Conservation (phyloP, 2,329 filamentous ascomycete species). For the Lasiodiplodia gonubiensis region DNA sequence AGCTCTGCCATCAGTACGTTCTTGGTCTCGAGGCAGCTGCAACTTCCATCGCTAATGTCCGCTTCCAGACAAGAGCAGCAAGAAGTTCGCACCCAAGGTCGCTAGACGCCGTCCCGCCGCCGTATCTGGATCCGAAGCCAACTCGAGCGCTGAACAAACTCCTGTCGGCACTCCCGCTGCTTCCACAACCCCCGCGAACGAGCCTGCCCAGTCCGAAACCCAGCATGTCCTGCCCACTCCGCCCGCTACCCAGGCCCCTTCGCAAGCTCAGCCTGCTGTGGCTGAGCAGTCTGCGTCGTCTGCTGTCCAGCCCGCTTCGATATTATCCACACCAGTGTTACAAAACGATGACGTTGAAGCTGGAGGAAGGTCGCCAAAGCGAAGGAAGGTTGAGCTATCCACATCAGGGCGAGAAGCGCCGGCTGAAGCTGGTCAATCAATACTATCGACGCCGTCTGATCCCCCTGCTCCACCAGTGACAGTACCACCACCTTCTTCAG, state of each 20-base stretch:
- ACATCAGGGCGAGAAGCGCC: neutral
- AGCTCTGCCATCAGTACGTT: slow-evolving; percentile 59
- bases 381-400: slow-evolving; percentile 14
- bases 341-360: neutral
- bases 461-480: neutral
- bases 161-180: slow-evolving; percentile 32
- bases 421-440: neutral
- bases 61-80: slow-evolving; percentile 49
- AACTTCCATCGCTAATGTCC: slow-evolving; percentile 19
- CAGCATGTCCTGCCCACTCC: slow-evolving; percentile 26
- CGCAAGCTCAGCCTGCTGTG: neutral
- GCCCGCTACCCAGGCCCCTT: slow-evolving; percentile 18
- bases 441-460: neutral
- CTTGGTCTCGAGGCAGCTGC: slow-evolving; percentile 30
- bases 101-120: slow-evolving; percentile 49
- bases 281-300: neutral
- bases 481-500: neutral
- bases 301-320: neutral
- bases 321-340: neutral
- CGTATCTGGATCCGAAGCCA: slow-evolving; percentile 33
- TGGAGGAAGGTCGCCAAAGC: slow-evolving; percentile 24
- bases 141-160: slow-evolving; percentile 31
- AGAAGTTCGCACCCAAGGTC: slow-evolving; percentile 56
- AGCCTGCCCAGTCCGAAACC: slow-evolving; percentile 30
- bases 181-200: slow-evolving; percentile 23